Evolutionary conservation across 139 green algal species (phyloP), one percentile per base, ranked within the genome.

Genomic region (Chloropicon primus): DNA sequence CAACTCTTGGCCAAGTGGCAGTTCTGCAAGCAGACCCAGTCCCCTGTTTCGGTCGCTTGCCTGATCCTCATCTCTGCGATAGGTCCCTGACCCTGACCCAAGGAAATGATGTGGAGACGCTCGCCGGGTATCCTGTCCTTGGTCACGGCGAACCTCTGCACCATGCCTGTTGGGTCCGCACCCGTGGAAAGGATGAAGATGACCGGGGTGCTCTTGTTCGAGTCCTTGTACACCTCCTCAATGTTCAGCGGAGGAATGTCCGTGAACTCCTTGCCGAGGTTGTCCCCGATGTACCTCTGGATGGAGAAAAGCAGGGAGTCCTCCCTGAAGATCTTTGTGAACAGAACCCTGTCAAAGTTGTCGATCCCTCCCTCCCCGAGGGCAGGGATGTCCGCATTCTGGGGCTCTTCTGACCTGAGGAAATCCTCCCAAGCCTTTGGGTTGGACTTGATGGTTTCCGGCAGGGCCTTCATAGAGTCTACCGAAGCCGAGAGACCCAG

Each of bases 141-240:
- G 76, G 82, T 87, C 84, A 90, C 86, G 0, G 83, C 89, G 84
- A 95, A 93, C 5, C 88, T 80, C 84, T 93, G 88, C 77, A 81
- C 2, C 72, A 26, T 78, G 2, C 22, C 3, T 2, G 72, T 78
- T 2, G 77, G 72, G 71, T 81, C 77, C 72, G 54, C 41, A 2
- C 77, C 77, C 26, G 77, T 79, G n/a, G 62, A 27, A 2, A 81
- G 77, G 25, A 81, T 23, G 77, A 81, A 81, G 3, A 78, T 71
- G 22, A 81, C 26, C 27, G 77, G 77, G 27, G 22, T 78, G 53
- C 1, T 2, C 76, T 26, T 21, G 41, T 54, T 75, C 41, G 41
- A 77, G 72, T 81, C 72, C 24, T 28, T 22, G 77, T 54, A 81
- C 26, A 81, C 27, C 26, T 81, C 41, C 25, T 78, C 72, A 17